A percentile compares a stretch with the other conserved stretches of the same genome.
Evolutionary conservation across 305 asterid species (phyloP).

Genomic region (Rubia balearica): DNA sequence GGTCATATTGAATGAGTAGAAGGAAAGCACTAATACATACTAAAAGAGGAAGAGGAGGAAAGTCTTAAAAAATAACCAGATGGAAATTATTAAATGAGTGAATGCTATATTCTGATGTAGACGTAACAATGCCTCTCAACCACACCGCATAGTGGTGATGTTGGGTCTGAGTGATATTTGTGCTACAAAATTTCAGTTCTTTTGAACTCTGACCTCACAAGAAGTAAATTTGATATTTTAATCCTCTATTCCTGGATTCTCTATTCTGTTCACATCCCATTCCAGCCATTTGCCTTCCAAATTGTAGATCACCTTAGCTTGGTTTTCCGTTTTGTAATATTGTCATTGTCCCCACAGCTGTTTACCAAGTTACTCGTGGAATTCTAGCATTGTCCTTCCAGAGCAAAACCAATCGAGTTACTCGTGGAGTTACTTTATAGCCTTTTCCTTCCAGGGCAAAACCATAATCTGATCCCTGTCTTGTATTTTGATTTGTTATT

Average conservation of each 20-base stretch:
- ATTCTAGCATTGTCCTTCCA: background rate
- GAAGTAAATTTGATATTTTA: background rate
- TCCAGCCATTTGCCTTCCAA: background rate
- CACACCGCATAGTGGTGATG: background rate
- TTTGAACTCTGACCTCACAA: background rate
- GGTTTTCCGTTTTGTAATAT: background rate
- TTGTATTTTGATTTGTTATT: too few species aligned
- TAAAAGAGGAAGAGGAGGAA: background rate
- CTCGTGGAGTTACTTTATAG: too few species aligned
- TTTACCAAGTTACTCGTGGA: background rate
- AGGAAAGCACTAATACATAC: background rate
- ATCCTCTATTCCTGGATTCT: background rate
- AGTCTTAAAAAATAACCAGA: background rate
- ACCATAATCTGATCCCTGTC: too few species aligned
- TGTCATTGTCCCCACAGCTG: background rate
- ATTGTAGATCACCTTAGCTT: background rate
- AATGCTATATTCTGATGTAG: background rate
- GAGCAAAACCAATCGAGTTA: background rate
- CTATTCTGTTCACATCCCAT: slow-evolving; percentile 2
- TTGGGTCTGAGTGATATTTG: background rate
- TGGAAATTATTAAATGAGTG: background rate
- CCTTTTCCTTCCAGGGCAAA: too few species aligned
- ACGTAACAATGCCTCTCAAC: background rate
- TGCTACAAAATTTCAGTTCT: background rate
- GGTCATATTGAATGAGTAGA: too few species aligned